phyloP scores from a whole-genome alignment of 2,329 filamentous ascomycete species.

The Talaromyces amestolkiae region DNA sequence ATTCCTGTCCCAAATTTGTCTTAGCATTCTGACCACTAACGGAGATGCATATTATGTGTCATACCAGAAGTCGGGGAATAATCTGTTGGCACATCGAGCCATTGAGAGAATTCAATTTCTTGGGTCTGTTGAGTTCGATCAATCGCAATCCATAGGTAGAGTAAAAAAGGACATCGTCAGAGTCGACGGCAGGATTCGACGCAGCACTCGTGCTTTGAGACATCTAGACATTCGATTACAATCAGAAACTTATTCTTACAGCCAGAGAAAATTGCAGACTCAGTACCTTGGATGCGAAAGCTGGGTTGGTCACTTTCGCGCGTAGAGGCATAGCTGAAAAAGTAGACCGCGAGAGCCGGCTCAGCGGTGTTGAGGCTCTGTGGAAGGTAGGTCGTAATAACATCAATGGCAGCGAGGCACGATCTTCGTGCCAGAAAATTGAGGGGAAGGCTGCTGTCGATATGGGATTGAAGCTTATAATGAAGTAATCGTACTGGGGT shows the following conservation, averaged over 20 bases:
- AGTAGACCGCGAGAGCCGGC: conserved; percentile 45
- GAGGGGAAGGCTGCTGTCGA: conserved; percentile 14
- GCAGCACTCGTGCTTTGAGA: conserved; percentile 28
- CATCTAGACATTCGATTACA: conserved; percentile 37
- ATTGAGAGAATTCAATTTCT: conserved; percentile 88
- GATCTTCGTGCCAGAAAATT: conserved; percentile 7
- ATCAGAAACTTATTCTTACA: neutral
- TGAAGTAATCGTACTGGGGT: neutral
- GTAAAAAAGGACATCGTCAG: conserved; percentile 90
- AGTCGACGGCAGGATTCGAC: conserved; percentile 58
- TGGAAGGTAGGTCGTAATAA: conserved; percentile 41
- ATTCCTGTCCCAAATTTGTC: conserved; percentile 57
- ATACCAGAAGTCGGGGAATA: conserved; percentile 69
- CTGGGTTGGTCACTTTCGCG: conserved; percentile 67
- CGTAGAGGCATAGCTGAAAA: conserved; percentile 64
- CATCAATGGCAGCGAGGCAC: conserved; percentile 37
- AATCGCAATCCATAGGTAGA: conserved; percentile 85
- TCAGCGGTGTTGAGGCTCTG: conserved; percentile 43
- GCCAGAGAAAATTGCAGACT: neutral
- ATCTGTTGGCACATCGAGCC: conserved; percentile 96
- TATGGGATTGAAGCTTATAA: conserved; percentile 1
- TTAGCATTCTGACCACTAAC: neutral
- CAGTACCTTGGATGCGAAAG: conserved; percentile 53
- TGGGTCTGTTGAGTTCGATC: conserved; percentile 89
- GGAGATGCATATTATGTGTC: neutral